phyloP scores from a whole-genome alignment of 2,329 filamentous ascomycete species.

The Venturia nashicola region DNA sequence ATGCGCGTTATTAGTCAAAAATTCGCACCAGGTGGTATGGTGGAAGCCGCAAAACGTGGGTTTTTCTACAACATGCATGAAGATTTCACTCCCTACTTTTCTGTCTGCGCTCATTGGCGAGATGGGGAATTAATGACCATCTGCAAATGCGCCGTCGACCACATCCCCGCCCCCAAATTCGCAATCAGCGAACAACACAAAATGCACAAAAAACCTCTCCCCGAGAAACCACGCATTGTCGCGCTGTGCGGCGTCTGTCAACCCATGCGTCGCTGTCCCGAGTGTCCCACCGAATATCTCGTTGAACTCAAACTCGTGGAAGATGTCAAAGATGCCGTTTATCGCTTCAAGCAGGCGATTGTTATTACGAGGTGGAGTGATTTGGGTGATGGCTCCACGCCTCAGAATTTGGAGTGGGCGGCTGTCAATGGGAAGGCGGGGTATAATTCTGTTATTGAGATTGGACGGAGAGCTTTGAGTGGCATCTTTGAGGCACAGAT shows the following conservation, averaged over 20 bases:
- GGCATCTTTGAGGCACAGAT: constrained; percentile 47
- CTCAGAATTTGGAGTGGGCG: constrained; percentile 41
- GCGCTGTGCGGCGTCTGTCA: constrained; percentile 42
- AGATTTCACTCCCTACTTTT: constrained; percentile 43
- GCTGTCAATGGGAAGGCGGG: constrained; percentile 32
- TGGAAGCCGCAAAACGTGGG: constrained; percentile 33
- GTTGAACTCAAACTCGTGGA: constrained; percentile 48
- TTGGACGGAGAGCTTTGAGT: constrained; percentile 43
- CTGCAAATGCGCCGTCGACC: constrained; percentile 48
- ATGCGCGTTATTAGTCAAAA: constrained; percentile 44
- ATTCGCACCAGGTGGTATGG: constrained; percentile 40
- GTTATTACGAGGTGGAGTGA: constrained; percentile 51
- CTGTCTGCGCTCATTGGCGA: constrained; percentile 49
- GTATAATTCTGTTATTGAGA: constrained; percentile 42
- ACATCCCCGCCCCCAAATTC: constrained; percentile 38
- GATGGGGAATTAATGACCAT: constrained; percentile 47
- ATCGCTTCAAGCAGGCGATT: constrained; percentile 46
- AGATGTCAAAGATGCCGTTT: constrained; percentile 31
- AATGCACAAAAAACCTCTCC: constrained; percentile 27
- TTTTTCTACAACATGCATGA: constrained; percentile 45
- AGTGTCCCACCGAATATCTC: constrained; percentile 51
- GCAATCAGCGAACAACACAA: constrained; percentile 30
- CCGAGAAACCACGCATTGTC: constrained; percentile 21
- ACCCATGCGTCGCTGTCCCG: constrained; percentile 48
- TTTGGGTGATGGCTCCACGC: constrained; percentile 41